Evolutionary conservation across 2,329 filamentous ascomycete species (phyloP).

Genomic region (Aspergillus fumigatus): DNA sequence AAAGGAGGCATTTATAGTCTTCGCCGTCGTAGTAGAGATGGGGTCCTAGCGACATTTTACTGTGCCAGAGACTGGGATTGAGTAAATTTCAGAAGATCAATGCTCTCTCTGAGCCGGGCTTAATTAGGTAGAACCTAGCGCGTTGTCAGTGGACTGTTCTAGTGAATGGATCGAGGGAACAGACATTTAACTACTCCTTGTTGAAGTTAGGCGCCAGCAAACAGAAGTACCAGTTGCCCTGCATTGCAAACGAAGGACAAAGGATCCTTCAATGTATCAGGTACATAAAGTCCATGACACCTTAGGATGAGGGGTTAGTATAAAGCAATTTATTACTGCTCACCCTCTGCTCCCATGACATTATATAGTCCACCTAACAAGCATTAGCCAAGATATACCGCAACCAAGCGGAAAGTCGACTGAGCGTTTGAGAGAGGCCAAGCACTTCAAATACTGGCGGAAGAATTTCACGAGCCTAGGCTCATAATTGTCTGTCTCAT

Average conservation of each 20-base stretch:
- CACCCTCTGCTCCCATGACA: too few relatives aligned
- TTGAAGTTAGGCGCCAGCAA: background rate
- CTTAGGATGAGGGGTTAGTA: background rate
- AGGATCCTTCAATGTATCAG: background rate
- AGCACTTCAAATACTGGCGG: too few relatives aligned
- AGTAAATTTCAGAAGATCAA: background rate
- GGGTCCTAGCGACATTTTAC: constrained; percentile 3
- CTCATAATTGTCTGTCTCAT: too few relatives aligned
- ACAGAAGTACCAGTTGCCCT: background rate
- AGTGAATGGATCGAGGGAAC: background rate
- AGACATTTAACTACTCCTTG: background rate
- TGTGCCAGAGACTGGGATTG: background rate
- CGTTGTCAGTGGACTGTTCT: background rate
- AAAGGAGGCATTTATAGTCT: constrained; percentile 10
- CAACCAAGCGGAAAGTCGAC: too few relatives aligned
- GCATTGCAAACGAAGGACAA: background rate
- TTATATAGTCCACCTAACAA: too few relatives aligned
- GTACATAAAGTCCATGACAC: background rate
- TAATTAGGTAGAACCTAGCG: background rate
- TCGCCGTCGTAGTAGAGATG: constrained; percentile 7
- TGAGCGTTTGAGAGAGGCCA: too few relatives aligned
- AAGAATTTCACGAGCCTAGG: too few relatives aligned
- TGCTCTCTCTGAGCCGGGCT: background rate
- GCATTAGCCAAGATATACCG: too few relatives aligned
- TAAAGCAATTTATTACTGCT: too few relatives aligned